phyloP scores from a whole-genome alignment of 1,139 yeast genomes.

The Yamadazyma dushanensis region DNA sequence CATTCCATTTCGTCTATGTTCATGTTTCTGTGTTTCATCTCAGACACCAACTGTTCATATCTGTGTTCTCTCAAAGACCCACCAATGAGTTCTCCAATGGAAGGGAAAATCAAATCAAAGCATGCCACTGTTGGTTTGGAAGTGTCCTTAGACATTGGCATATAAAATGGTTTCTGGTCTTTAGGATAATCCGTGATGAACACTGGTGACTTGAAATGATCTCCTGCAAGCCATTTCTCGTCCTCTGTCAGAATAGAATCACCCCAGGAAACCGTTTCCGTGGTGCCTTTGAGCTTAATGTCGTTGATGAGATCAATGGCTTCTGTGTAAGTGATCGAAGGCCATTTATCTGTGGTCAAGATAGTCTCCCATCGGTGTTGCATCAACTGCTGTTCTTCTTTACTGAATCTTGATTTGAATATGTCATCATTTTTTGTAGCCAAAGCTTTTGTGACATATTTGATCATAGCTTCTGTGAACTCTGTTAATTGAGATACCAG shows the following conservation, averaged over 20 bases:
- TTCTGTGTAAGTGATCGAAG: constrained; percentile 67
- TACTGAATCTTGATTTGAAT: constrained; percentile 35
- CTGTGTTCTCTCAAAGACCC: constrained; percentile 89
- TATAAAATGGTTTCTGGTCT: constrained; percentile 83
- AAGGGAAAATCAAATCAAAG: constrained; percentile 85
- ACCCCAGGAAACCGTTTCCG: constrained; percentile 55
- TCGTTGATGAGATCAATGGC: constrained; percentile 55
- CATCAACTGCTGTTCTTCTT: constrained; percentile 29
- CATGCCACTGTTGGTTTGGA: constrained; percentile 74
- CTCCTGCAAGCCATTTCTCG: constrained; percentile 86
- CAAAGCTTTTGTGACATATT: constrained; percentile 47
- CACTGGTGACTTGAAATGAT: constrained; percentile 68
- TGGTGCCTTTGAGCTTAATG: constrained; percentile 25
- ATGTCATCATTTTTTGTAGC: constrained; percentile 42
- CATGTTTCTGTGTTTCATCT: constrained; percentile 55
- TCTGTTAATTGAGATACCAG: constrained; percentile 58
- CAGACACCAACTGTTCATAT: constrained; percentile 43
- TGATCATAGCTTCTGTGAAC: constrained; percentile 71
- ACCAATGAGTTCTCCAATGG: constrained; percentile 94
- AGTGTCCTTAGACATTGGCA: constrained; percentile 50
- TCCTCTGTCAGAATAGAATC: constrained; percentile 78
- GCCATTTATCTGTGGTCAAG: constrained; percentile 52
- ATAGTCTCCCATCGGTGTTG: constrained; percentile 35
- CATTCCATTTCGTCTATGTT: constrained; percentile 65
- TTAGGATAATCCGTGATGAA: constrained; percentile 89